phyloP scores from a whole-genome alignment of 371 early-diverging fungal species.

The Umbelopsis sp. region DNA sequence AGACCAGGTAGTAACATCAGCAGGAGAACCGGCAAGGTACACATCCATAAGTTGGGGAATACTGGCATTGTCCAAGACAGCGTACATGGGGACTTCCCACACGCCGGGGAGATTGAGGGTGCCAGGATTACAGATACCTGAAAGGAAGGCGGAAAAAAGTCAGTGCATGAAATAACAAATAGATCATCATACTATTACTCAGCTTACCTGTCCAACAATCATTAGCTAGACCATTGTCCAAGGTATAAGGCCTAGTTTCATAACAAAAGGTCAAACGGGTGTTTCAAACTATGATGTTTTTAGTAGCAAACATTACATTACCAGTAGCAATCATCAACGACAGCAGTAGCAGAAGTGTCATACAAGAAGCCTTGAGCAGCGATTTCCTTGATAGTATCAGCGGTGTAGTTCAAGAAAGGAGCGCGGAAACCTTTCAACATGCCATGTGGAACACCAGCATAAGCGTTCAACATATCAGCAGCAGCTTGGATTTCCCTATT shows the following conservation, averaged over 20 bases:
- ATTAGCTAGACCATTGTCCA: conserved; percentile 73
- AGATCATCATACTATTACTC: not conserved
- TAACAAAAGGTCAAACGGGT: not conserved
- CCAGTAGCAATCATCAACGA: conserved; percentile 62
- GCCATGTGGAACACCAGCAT: conserved; percentile 67
- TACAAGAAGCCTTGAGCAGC: conserved; percentile 66
- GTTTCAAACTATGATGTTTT: not conserved
- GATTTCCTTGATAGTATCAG: conserved; percentile 55
- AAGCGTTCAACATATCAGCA: conserved; percentile 58
- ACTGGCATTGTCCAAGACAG: conserved; percentile 46
- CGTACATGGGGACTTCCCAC: conserved; percentile 78
- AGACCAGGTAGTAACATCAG: conserved; percentile 56
- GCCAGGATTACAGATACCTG: conserved; percentile 51
- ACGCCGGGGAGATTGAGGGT: conserved; percentile 58
- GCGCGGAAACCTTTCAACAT: conserved; percentile 74
- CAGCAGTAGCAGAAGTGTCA: conserved; percentile 66
- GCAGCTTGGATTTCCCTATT: conserved; percentile 63
- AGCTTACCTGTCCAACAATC: conserved; percentile 63
- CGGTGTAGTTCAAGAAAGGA: conserved; percentile 73
- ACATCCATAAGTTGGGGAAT: conserved; percentile 72
- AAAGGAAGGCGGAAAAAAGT: too few relatives aligned
- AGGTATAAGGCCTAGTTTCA: conserved; percentile 64
- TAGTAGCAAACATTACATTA: conserved; percentile 21
- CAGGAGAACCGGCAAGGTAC: conserved; percentile 57
- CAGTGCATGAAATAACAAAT: not conserved